Base-by-base conservation (phyloP, 2,329 filamentous ascomycete genomes). In the Ophiostoma piceae region DNA sequence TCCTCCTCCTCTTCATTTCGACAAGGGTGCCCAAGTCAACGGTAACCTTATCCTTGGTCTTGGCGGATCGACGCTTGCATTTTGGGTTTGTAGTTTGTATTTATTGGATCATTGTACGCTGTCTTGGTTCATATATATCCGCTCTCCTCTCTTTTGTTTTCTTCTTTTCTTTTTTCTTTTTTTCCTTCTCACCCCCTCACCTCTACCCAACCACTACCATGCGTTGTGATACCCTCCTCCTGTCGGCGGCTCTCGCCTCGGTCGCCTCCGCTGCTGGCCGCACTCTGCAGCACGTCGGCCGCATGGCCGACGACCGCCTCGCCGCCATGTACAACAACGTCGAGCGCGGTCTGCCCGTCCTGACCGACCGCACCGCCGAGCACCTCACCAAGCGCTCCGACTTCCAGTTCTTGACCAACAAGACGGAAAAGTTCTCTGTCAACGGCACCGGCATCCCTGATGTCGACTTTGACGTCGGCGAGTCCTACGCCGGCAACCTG, bases 371-470 rank as follows among this genome's bases (percentile, higher is more conserved):
- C 19, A 5, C 41, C 11, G 19, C 39, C 35, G 35, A 22, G 62
- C 62, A 35, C 35, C 62, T 39, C 32, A 11, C 19, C 19, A 66
- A 39, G 47, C 64, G 67, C 1, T 62, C 65, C 2, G 2, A 60
- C 3, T 60, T 64, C 26, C 70, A 69, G 67, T 74, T 74, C 43
- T 67, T 74, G 22, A 74, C 65, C 60, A 35, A 70, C 43, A 73
- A 74, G 51, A 74, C 74, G 1, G 66, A 71, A 4, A 73, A 83
- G 73, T 91, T 88, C 72, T 84, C 82, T 29, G 87, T 91, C 57
- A 85, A 92, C 74, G 87, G 90, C 2, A 83, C 82, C 2, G 81
- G 78, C 0, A 85, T 92, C 66, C 90, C 90, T 0, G 88, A 91
- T 22, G 87, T 92, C 0, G 76, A 84, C 35, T 93, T 91, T 72